A percentile compares a stretch with the other conserved stretches of the same genome.
phyloP scores from a whole-genome alignment of 495 filamentous ascomycete species.

The Chaetomium fimeti region DNA sequence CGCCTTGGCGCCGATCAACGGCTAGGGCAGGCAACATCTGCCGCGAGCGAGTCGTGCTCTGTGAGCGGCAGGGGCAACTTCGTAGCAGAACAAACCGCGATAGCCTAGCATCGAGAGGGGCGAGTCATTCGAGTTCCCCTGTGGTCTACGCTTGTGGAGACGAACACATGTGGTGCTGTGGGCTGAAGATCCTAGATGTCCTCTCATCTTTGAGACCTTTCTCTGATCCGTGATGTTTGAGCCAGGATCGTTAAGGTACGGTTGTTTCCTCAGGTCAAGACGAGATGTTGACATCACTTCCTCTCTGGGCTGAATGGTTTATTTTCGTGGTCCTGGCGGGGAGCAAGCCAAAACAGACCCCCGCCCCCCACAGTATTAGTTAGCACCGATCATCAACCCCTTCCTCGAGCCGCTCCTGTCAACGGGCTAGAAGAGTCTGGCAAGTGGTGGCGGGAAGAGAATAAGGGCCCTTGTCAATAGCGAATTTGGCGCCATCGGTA shows the following conservation, averaged over 20 bases:
- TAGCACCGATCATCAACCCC: background rate
- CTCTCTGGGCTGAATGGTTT: background rate
- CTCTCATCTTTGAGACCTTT: background rate
- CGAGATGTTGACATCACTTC: background rate
- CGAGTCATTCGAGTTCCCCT: background rate
- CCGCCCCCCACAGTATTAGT: constrained; percentile 5
- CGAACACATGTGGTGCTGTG: background rate
- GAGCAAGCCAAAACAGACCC: background rate
- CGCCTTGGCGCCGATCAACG: constrained; percentile 20
- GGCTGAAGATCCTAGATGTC: background rate
- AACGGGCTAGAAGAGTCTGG: background rate
- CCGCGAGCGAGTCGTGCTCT: constrained; percentile 30
- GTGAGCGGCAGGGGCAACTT: constrained; percentile 10
- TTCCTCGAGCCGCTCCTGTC: background rate
- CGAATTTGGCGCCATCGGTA: constrained; percentile 17
- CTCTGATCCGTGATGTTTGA: background rate
- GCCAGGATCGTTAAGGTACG: background rate
- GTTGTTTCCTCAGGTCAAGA: background rate
- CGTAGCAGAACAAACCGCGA: constrained; percentile 7
- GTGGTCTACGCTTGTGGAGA: background rate
- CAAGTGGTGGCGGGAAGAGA: background rate
- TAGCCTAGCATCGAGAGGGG: background rate
- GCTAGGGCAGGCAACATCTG: constrained; percentile 15
- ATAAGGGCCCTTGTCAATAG: constrained; percentile 1
- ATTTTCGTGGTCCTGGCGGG: background rate